Evolutionary conservation across 2,329 filamentous ascomycete species (phyloP).

Genomic region (Colletotrichum tamarilloi): DNA sequence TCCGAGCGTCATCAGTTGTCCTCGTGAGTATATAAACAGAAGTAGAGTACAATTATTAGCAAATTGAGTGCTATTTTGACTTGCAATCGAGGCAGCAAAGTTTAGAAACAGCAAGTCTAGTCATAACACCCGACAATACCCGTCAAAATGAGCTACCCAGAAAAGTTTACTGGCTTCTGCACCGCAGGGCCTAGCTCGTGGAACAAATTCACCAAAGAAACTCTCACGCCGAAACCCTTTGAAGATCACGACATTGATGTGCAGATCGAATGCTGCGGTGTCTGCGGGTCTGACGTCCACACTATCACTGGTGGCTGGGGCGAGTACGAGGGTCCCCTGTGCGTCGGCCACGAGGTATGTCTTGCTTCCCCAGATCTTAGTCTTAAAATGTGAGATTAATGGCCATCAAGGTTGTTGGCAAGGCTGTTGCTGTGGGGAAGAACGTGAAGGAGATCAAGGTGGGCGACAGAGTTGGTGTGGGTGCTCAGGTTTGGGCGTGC

Average conservation of each 20-base stretch:
- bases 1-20: constrained; percentile 16
- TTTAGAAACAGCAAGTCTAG: neutral
- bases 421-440: constrained; percentile 59
- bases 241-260: constrained; percentile 63
- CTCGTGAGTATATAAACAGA: neutral
- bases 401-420: constrained; percentile 59
- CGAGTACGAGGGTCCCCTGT: constrained; percentile 56
- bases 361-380: neutral
- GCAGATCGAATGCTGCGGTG: constrained; percentile 76
- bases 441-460: constrained; percentile 61
- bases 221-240: constrained; percentile 52
- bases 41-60: neutral
- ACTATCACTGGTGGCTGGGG: constrained; percentile 69
- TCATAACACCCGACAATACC: neutral
- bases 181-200: constrained; percentile 55
- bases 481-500: constrained; percentile 70
- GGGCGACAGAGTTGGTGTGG: constrained; percentile 74
- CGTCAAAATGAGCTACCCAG: constrained; percentile 54
- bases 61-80: no score
- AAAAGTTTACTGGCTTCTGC: constrained; percentile 56
- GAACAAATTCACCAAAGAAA: constrained; percentile 52
- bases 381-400: neutral
- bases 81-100: no score
- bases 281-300: constrained; percentile 72
- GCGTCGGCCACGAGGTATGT: constrained; percentile 64